phyloP scores from a whole-genome alignment of 495 filamentous ascomycete genomes.

The Rhizodiscina lignyota region DNA sequence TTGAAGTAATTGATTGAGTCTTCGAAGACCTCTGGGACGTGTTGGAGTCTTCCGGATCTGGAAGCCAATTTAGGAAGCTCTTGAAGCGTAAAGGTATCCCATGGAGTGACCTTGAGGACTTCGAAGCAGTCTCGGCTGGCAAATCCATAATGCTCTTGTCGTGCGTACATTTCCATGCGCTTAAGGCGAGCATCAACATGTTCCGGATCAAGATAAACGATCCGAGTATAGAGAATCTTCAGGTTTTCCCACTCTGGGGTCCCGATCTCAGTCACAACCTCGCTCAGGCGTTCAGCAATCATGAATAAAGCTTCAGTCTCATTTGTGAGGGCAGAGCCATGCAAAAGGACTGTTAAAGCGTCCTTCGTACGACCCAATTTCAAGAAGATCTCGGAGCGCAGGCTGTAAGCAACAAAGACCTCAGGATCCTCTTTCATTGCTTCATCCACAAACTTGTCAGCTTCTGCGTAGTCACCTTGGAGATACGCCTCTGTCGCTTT shows the following conservation, averaged over 20 bases:
- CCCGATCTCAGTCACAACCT: conserved; percentile 43
- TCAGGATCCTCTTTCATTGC: conserved; percentile 74
- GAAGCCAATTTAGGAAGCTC: too few relatives aligned
- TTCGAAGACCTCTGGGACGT: conserved; percentile 31
- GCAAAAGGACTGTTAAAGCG: conserved; percentile 48
- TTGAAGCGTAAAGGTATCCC: conserved; percentile 44
- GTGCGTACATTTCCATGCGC: conserved; percentile 39
- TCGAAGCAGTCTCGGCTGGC: conserved; percentile 47
- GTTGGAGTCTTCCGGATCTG: too few relatives aligned
- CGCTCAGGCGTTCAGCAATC: conserved; percentile 35
- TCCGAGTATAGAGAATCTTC: conserved; percentile 41
- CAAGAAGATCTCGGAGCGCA: conserved; percentile 56
- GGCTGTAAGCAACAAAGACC: conserved; percentile 59
- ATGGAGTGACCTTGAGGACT: conserved; percentile 39
- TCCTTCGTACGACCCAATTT: conserved; percentile 51
- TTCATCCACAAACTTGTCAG: conserved; percentile 42
- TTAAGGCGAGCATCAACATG: conserved; percentile 43
- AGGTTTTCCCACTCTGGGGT: conserved; percentile 17
- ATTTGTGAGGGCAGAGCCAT: conserved; percentile 54
- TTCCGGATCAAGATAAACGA: conserved; percentile 42
- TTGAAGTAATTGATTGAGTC: conserved; percentile 30
- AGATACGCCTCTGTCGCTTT: conserved; percentile 1
- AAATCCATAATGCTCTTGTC: conserved; percentile 36
- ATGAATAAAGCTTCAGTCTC: conserved; percentile 51
- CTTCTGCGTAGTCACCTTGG: conserved; percentile 36